phyloP scores from a whole-genome alignment of 2,329 filamentous ascomycete genomes.

The Celoporthe dispersa region DNA sequence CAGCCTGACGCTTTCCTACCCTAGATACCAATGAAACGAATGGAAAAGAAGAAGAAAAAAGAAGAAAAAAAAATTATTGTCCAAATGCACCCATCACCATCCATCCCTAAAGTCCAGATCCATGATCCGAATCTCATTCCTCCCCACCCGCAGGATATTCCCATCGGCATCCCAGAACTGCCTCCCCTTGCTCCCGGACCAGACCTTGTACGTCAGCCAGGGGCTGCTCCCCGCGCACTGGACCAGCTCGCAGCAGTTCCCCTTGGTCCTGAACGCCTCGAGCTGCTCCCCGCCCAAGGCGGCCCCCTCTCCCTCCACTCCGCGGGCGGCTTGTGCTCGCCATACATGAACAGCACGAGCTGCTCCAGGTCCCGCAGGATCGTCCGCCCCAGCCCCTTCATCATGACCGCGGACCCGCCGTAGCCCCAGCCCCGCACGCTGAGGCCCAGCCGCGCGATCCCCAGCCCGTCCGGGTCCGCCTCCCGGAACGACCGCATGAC shows the following conservation, averaged over 20 bases:
- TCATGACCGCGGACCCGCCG: slow-evolving; percentile 33
- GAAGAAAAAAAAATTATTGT: not conserved
- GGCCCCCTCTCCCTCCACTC: slow-evolving; percentile 34
- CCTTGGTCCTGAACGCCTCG: slow-evolving; percentile 9
- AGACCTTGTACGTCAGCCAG: slow-evolving; percentile 34
- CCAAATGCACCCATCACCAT: slow-evolving; percentile 29
- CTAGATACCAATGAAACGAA: not conserved
- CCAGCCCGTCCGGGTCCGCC: slow-evolving; percentile 32
- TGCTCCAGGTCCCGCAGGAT: slow-evolving; percentile 37
- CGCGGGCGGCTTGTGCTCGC: slow-evolving; percentile 35
- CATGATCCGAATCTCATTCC: slow-evolving; percentile 35
- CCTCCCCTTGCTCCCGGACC: slow-evolving; percentile 32
- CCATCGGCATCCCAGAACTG: slow-evolving; percentile 33
- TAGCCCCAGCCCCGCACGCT: slow-evolving; percentile 35
- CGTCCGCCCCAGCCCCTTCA: slow-evolving; percentile 33
- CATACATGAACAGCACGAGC: slow-evolving; percentile 39
- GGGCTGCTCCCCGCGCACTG: slow-evolving; percentile 33
- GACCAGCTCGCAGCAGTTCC: slow-evolving; percentile 29
- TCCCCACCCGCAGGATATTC: slow-evolving; percentile 34
- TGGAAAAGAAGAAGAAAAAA: not conserved
- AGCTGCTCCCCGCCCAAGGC: not conserved
- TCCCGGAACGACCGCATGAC: slow-evolving; percentile 34
- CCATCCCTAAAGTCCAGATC: slow-evolving; percentile 37
- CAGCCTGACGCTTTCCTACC: not conserved
- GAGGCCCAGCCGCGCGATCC: slow-evolving; percentile 36